Evolutionary conservation across 345 rosid species (phyloP), one percentile per base, ranked within the genome.

Genomic region (Geranium rotundifolium): DNA sequence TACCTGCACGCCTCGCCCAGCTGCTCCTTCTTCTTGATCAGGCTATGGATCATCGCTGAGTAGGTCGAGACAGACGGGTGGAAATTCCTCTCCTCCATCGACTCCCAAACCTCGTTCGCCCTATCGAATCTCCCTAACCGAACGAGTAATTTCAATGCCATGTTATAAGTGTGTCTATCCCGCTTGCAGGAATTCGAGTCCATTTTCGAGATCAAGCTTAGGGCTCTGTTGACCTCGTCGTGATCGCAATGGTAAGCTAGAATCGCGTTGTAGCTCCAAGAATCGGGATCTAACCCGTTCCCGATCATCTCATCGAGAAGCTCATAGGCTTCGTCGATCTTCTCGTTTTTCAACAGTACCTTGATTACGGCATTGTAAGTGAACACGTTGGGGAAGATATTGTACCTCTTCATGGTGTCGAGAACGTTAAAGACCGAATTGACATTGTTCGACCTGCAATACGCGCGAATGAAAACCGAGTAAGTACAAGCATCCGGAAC

Each of bases 221-320:
- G 81, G 23, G 87, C 86, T 57, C 83, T 67, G 63, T 87, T 90
- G 19, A 87, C 95, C 63, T 91, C 95, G 10, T 72, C 63, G 65
- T 80, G 96, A 39, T 89, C 90, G 34, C 95, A 91, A 61, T 89
- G 95, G 62, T 79, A 82, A 58, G 90, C 87, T 69, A 85, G 71
- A 27, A 89, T 79, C 31, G 90, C 65, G 62, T 91, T 91, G 79
- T 87, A 91, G 67, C 89, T 87, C 98, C 95, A 85, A 4, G 83
- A 67, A 69, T 89, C 96, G 5, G 95, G 91, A 60, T 12, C 65
- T 17, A 73, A 72, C 14, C 86, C 87, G 54, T 55, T 78, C 16
- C 71, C 75, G 1, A 82, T 66, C 90, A 91, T 84, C 78, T 89
- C 92, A 8, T 84, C 75, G n/a, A 91, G 63, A 29, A 87, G 72